Conservation (phyloP, 2,329 filamentous ascomycete species). For the Alternaria conjuncta region DNA sequence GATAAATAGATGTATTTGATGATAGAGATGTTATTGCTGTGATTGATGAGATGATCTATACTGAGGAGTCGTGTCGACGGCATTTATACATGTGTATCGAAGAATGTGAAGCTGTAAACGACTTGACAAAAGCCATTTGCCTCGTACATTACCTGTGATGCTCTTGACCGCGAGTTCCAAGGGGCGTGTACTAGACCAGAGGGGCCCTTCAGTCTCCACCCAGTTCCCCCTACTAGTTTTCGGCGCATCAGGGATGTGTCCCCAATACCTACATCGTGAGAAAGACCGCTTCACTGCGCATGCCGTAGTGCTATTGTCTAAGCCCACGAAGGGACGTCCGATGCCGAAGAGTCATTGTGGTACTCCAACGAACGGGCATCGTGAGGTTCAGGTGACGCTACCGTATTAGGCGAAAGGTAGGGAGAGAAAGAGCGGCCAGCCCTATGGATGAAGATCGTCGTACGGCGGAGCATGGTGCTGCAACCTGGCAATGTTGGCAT, state of each 20-base stretch:
- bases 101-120: not conserved
- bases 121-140: not conserved
- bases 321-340: not conserved
- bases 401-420: not conserved
- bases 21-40: not conserved
- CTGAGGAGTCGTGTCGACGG: too few species aligned
- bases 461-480: not conserved
- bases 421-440: not conserved
- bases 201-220: not conserved
- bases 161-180: not conserved
- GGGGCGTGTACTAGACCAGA: not conserved
- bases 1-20: too few species aligned
- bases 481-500: not conserved
- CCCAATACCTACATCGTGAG: not conserved
- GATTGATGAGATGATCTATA: not conserved
- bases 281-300: conserved; percentile 4
- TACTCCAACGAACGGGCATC: not conserved
- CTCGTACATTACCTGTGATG: not conserved
- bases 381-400: not conserved
- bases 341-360: not conserved
- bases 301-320: not conserved
- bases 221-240: not conserved
- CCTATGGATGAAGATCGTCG: not conserved
- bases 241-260: not conserved
- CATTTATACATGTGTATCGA: too few species aligned